phyloP scores from a whole-genome alignment of 768 basidiomycete species.

The Naganishia vishniacii region DNA sequence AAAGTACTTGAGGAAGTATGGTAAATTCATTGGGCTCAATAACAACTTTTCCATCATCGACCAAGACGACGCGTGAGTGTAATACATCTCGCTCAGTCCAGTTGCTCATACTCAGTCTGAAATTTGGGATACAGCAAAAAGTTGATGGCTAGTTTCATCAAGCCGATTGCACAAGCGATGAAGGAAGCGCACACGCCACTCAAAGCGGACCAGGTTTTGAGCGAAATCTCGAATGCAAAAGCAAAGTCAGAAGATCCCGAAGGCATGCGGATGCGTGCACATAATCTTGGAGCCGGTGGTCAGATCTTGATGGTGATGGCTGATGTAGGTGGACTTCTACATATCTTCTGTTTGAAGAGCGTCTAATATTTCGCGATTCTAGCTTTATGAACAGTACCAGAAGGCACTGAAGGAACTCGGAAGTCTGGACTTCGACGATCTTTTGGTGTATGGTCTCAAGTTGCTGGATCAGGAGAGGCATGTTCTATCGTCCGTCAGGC shows the following conservation, averaged over 20 bases:
- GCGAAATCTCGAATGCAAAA: conserved; percentile 67
- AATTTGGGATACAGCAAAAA: conserved; percentile 58
- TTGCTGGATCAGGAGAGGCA: conserved; percentile 57
- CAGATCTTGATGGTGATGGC: conserved; percentile 39
- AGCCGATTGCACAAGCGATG: conserved; percentile 56
- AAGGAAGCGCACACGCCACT: conserved; percentile 52
- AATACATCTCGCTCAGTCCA: conserved; percentile 21
- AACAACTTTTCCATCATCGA: conserved; percentile 79
- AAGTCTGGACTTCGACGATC: conserved; percentile 80
- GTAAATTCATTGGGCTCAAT: conserved; percentile 57
- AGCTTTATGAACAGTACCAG: conserved; percentile 66
- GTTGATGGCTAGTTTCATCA: conserved; percentile 59
- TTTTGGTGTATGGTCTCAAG: conserved; percentile 66
- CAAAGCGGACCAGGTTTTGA: conserved; percentile 57
- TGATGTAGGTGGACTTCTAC: conserved; percentile 32
- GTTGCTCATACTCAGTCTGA: too few relatives aligned
- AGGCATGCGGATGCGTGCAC: conserved; percentile 49
- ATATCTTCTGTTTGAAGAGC: too few relatives aligned
- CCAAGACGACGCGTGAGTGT: conserved; percentile 64
- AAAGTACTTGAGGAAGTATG: conserved; percentile 64
- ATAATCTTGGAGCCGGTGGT: conserved; percentile 34
- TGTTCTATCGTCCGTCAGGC: conserved; percentile 59
- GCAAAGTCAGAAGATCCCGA: conserved; percentile 59
- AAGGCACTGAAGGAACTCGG: conserved; percentile 58
- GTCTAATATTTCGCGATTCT: too few relatives aligned